Base-by-base conservation (phyloP, 148 eudicot genomes). In the Rhododendron simsii region DNA sequence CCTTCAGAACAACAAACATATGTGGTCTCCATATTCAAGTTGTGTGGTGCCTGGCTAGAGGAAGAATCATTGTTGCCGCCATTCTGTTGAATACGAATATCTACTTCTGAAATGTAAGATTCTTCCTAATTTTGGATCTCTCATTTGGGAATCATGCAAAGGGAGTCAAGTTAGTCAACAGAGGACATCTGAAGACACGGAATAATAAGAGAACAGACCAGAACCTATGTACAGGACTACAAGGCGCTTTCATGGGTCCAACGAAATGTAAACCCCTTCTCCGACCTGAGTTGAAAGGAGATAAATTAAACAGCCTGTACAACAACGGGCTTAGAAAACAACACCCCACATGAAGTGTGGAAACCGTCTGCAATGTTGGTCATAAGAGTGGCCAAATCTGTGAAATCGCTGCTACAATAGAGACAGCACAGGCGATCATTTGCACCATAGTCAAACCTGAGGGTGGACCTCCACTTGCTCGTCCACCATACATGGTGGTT, bases 401-500 rank as follows among this genome's bases (percentile, higher is more conserved):
- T 37, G 33, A 21, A 59, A 84, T 45, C 81, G 86, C 80, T 35
- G 87, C 83, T 33, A 91, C 5, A 53, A 89, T 28, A 30, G 85
- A 80, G 61, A 87, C 74, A 28, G 73, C 81, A 78, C 50, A 84
- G 41, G 78, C 80, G 82, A 91, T 33, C 82, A 82, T 75, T 83
- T 84, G 88, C 23, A 80, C 35, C 45, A 78, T 86, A 82, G 78
- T 83, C 84, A 45, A 87, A 91, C 93, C 92, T 90, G 90, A 11
- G 39, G 86, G 86, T 87, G 85, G 76, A 75, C 39, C 85, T 81
- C 91, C 87, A 12, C 80, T 88, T 44, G 88, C 59, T 50, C 86
- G 84, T 78, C 91, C 91, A 39, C 95, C 83, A 83, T 95, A 88
- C 98, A 97, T 94, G 96, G 93, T 94, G 21, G 95, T 84, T 87